Evolutionary conservation across 495 filamentous ascomycete species (phyloP), one percentile per base, ranked within the genome.

Genomic region (Cetradonia linearis): DNA sequence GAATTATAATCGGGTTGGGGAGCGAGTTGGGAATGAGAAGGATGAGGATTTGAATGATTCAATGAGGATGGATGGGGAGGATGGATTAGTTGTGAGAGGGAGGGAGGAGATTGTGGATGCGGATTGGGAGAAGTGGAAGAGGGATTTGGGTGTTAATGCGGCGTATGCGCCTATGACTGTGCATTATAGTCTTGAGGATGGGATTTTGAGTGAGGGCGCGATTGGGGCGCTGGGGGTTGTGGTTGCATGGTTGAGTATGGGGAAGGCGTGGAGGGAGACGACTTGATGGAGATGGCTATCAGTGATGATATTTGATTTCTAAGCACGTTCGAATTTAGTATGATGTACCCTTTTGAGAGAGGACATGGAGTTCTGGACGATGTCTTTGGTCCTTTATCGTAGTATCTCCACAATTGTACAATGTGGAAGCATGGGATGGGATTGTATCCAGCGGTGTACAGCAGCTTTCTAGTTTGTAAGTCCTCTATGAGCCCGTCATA

Each of bases 131-230:
- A 59, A 60, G 31, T 59, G 59, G 61, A 56, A 42, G 42, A 54
- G 36, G 18, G 30, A 62, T 28, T 44, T 72, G 2, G 64, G 66
- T n/a, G 64, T 69, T 52, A 84, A 83, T 65, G 66, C 72, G 48
- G 76, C 78, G 55, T 86, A 82, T 77, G 74, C 78, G 6, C 82
- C 83, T 28, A 67, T 86, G 69, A 83, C 81, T 58, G 57, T 95
- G 31, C 92, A 96, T 75, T 96, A 88, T 87, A 87, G 87, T 67
- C 67, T 84, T 20, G 85, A 88, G 70, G 74, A 82, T 59, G 89
- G 89, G 0, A 66, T 83, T 14, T 69, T 88, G 53, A 71, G 74
- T 56, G 83, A 86, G 48, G 67, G 71, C 37, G 72, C 71, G 56
- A 74, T 95, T 38, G 87, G 84, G 0, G 68, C 83, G 56, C 74